Base-by-base conservation (phyloP, 805 yeast genomes). In the Wickerhamiella alocasiicola region DNA sequence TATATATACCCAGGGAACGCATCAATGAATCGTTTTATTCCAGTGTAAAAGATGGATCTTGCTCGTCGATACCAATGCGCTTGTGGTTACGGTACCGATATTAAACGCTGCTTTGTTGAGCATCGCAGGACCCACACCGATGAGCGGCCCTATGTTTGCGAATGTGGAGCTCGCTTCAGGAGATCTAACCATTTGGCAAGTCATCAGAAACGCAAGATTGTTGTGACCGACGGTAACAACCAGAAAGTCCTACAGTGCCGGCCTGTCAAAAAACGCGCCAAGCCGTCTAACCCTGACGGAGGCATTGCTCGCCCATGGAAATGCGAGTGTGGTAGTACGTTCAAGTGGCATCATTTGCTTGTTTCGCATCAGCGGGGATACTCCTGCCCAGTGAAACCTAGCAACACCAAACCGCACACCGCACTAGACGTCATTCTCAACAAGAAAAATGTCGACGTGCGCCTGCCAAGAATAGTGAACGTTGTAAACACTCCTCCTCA, bases 101-200 rank as follows among this genome's bases (percentile, higher is more conserved):
- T 41, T 12, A 41, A 41, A 23, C 34, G 43, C 19, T 41, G 43
- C 27, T 41, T 28, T 29, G 29, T 41, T 18, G 43, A 41, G 26
- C 94, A 82, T 59, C 62, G 77, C 44, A 59, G 88, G 44, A 81
- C 91, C 0, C 94, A 82, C 56, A 81, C 93, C 0, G 80, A 80
- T 54, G 93, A 81, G 53, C 62, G 85, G 40, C 93, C 91, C 5
- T 81, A 73, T 53, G 66, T 73, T 6, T 81, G 94, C 11, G 67
- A 72, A 3, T 81, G 93, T 61, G 84, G 83, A 4, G 81, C 81
- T 56, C 81, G 87, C 1, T 81, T 81, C 36, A 41, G 39, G 20
- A 33, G 43, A 11, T 33, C 39, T 11, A 41, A 41, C 39, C 43
- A 41, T 17, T 35, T 41, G 11, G 39, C 43, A 4, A 21, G 21